Base-by-base conservation (phyloP, 2,329 filamentous ascomycete genomes). In the Biscogniauxia sp. region DNA sequence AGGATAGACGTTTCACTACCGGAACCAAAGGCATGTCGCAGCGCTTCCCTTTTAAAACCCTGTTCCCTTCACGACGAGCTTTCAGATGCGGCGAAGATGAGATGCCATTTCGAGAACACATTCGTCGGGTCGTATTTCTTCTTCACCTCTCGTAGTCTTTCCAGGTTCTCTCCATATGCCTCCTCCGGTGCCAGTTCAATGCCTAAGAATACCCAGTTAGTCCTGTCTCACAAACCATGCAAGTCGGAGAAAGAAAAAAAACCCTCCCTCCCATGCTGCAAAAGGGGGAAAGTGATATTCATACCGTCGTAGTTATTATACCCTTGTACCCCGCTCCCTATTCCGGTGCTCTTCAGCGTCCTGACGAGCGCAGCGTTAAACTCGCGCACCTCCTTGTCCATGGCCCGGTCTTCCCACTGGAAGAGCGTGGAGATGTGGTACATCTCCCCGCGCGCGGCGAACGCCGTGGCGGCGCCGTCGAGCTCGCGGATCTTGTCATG, bases 371-470 rank as follows among this genome's bases (percentile, higher is more conserved):
- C 67, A 2, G 77, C 68, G 19, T 78, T 79, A 67, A 78, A 79
- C 2, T 68, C 65, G 0, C 77, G 72, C 20, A 78, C 71, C 9
- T 73, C 68, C 0, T 37, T 32, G 60, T 82, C 80, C 20, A 76
- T 72, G 6, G 62, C 67, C 3, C 68, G 45, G 45, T 78, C 73
- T 1, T 73, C 72, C 80, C 80, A 82, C 11, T 74, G 72, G 28
- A 79, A 72, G 5, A 68, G 66, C 1, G 78, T 72, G 56, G 78
- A 70, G 1, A 76, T 76, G 54, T 82, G 80, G 62, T 79, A 79
- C 45, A 79, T 78, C 5, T 68, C 67, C 7, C 77, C 79, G 4
- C 80, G 74, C 61, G 78, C 80, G 3, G 79, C 77, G 59, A 80
- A 80, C 0, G 80, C 77, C 5, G 77, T 83, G 1, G 72, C 74